Conservation (phyloP, 2,329 filamentous ascomycete genomes). For the Nemania bipapillata region DNA sequence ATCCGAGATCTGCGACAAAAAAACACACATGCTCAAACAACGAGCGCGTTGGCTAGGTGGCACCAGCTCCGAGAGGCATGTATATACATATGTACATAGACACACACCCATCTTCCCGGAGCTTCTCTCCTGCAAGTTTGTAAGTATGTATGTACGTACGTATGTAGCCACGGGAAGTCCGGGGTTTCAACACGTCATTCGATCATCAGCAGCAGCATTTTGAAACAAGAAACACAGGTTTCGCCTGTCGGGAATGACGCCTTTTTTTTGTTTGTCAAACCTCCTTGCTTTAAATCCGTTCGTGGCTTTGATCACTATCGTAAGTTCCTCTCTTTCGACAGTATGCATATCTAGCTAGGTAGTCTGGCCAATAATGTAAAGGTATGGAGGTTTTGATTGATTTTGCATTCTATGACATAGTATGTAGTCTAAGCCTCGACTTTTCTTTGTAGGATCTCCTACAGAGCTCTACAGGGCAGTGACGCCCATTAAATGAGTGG, state of each 20-base stretch:
- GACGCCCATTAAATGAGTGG: no score
- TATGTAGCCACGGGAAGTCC: neutral
- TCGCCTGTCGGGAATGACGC: constrained; percentile 1
- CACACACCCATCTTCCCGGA: neutral
- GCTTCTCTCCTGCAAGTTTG: neutral
- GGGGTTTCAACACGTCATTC: constrained; percentile 31
- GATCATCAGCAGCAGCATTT: constrained; percentile 1
- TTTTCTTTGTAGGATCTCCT: no score
- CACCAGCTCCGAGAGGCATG: neutral
- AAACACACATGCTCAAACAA: constrained; percentile 15
- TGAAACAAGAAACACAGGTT: constrained; percentile 16
- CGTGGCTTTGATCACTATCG: constrained; percentile 4
- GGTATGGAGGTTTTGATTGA: no score
- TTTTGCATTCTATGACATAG: no score
- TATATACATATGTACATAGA: no score
- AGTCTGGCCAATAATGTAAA: no score
- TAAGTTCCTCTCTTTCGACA: no score
- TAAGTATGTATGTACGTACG: no score
- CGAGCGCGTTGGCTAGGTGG: constrained; percentile 9
- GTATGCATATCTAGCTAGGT: no score
- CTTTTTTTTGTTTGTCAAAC: neutral
- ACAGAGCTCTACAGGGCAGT: no score
- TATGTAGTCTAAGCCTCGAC: no score
- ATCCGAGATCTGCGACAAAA: constrained; percentile 34
- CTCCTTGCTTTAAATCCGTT: constrained; percentile 8